Evolutionary conservation across 1,284 basidiomycete genomes (phyloP).

Genomic region (Fomitopsis betulina): DNA sequence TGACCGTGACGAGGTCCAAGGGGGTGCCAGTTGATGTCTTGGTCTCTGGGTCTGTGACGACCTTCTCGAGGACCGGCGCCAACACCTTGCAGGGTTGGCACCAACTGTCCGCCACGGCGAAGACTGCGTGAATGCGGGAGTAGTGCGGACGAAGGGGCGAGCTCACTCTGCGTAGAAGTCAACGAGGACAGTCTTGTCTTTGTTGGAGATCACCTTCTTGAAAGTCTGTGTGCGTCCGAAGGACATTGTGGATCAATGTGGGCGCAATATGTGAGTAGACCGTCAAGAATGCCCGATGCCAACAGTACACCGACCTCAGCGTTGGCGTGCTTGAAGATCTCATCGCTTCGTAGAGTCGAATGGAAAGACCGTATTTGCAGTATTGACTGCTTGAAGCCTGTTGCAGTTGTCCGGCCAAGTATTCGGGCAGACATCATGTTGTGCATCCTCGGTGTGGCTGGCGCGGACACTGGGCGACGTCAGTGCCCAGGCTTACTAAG

Average conservation of each 20-base stretch:
- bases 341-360: conserved; percentile 21
- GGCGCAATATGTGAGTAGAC: background rate
- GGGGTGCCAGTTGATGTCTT: conserved; percentile 50
- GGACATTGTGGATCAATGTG: background rate
- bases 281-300: background rate
- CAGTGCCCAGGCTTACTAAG: background rate
- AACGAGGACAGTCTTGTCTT: conserved; percentile 57
- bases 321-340: conserved; percentile 32
- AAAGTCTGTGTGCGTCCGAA: conserved; percentile 39
- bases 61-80: conserved; percentile 57
- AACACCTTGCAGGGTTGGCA: conserved; percentile 68
- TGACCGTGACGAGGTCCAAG: conserved; percentile 65
- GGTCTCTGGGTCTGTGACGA: conserved; percentile 38
- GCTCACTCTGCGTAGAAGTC: conserved; percentile 77
- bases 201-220: conserved; percentile 32
- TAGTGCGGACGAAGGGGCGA: background rate
- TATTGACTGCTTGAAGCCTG: background rate
- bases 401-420: background rate
- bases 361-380: conserved; percentile 14
- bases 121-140: background rate
- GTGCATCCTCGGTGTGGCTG: background rate
- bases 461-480: background rate
- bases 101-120: conserved; percentile 45
- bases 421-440: background rate
- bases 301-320: conserved; percentile 23